These are phyloP conservation scores for Pouteria glomerata DNA, from an alignment of 148 eudicot genomes.

Conservation along the genomic window DNA sequence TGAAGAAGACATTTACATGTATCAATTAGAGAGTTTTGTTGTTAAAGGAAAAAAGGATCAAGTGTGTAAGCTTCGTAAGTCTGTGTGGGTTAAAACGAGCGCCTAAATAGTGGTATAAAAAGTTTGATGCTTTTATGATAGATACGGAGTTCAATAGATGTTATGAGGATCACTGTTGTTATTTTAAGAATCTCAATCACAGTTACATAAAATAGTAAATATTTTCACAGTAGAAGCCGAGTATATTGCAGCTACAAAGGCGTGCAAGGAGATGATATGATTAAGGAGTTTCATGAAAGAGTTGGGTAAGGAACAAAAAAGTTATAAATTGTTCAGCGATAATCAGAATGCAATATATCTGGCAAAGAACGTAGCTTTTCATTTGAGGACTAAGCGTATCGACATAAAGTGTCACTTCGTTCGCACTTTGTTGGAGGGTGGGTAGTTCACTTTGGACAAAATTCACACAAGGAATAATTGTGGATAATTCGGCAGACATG, in stretches of 20 bases:
- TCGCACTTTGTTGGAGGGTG: neutral
- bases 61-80: neutral
- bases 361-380: too few relatives aligned
- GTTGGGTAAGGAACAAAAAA: too few relatives aligned
- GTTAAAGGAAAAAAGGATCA: too few relatives aligned
- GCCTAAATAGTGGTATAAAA: neutral
- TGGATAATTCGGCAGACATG: too few relatives aligned
- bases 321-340: neutral
- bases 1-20: too few relatives aligned
- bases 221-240: neutral
- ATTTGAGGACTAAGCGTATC: too few relatives aligned
- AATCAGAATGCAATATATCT: neutral
- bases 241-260: neutral
- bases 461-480: too few relatives aligned
- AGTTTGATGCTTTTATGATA: neutral
- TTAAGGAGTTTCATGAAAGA: too few relatives aligned
- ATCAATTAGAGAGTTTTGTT: too few relatives aligned
- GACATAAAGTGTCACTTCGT: too few relatives aligned
- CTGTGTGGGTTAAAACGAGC: neutral
- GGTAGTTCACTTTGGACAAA: too few relatives aligned
- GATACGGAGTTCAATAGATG: neutral
- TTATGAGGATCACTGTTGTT: neutral
- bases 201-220: neutral
- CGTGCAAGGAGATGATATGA: too few relatives aligned
- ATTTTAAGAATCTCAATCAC: neutral